Percentiles rank a stretch among this genome's conserved stretches.
Conservation (phyloP, 2,329 filamentous ascomycete species). For the Cadophora sp. region DNA sequence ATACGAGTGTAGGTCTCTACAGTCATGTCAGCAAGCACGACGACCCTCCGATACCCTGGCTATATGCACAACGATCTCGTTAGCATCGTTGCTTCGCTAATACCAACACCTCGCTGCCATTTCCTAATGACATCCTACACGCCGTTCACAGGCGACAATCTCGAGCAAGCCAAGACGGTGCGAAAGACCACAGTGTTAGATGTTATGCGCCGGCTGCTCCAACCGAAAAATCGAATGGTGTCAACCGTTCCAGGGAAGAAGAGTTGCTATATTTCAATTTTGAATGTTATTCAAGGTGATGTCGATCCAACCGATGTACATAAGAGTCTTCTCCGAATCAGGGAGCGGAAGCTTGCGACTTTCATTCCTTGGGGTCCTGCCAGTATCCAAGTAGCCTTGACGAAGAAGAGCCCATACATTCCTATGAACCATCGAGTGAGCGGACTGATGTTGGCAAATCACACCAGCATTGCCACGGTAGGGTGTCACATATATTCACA, state of each 20-base stretch:
- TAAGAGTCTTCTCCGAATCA: slow-evolving; percentile 95
- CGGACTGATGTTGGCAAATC: slow-evolving; percentile 96
- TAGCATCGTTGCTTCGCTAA: slow-evolving; percentile 93
- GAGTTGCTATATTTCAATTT: slow-evolving; percentile 98
- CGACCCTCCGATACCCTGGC: slow-evolving; percentile 92
- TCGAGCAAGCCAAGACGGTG: slow-evolving; percentile 96
- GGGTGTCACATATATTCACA: slow-evolving; percentile 38
- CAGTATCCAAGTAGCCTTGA: slow-evolving; percentile 95
- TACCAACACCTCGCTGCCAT: slow-evolving; percentile 94
- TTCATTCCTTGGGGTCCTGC: slow-evolving; percentile 99
- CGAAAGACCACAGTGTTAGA: slow-evolving; percentile 98
- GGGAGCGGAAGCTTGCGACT: slow-evolving; percentile 89
- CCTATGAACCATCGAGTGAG: slow-evolving; percentile 94
- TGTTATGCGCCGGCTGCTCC: slow-evolving; percentile 93
- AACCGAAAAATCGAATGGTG: slow-evolving; percentile 99
- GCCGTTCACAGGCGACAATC: slow-evolving; percentile 93
- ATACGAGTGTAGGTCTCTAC: slow-evolving; percentile 74
- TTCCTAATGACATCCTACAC: slow-evolving; percentile 99
- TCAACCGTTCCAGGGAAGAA: slow-evolving; percentile 94
- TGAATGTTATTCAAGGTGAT: slow-evolving; percentile 99
- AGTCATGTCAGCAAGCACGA: slow-evolving; percentile 98
- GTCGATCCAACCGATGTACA: slow-evolving; percentile 98
- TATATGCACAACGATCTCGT: slow-evolving; percentile 99
- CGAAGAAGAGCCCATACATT: slow-evolving; percentile 95
- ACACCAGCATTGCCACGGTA: slow-evolving; percentile 93